A percentile compares a stretch with the other conserved stretches of the same genome.
Conservation (phyloP, 352 stramenopile genomes). For the Pythium utonaiense region DNA sequence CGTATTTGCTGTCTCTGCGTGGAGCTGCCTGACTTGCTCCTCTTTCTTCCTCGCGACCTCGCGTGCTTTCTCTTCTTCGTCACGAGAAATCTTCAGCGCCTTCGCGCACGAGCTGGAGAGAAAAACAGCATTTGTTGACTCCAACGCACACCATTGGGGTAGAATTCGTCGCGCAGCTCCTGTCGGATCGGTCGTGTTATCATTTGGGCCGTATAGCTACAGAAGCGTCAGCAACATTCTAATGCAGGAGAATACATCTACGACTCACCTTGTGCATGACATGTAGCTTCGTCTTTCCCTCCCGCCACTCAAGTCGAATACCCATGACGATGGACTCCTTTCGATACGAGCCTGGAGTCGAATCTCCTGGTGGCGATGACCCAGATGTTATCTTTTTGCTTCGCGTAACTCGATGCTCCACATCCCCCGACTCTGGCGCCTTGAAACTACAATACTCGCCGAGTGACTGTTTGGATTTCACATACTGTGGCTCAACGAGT, state of each 20-base stretch:
- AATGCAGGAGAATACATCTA: too few species aligned
- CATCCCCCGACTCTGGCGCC: slow-evolving; percentile 3
- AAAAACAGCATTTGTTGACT: slow-evolving; percentile 49
- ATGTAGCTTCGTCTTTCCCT: slow-evolving; percentile 58
- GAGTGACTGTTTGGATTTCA: slow-evolving; percentile 32
- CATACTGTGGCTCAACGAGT: slow-evolving; percentile 39
- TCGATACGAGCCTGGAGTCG: slow-evolving; percentile 11
- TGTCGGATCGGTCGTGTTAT: not conserved
- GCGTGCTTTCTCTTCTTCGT: slow-evolving; percentile 35
- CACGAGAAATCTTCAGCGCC: slow-evolving; percentile 27
- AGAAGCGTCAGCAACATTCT: not conserved
- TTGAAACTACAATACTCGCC: slow-evolving; percentile 70
- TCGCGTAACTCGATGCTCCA: not conserved
- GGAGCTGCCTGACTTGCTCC: slow-evolving; percentile 35
- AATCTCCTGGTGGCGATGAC: not conserved
- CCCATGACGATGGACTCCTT: slow-evolving; percentile 45
- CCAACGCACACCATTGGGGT: slow-evolving; percentile 35
- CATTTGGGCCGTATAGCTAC: slow-evolving; percentile 13
- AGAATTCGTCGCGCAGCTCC: not conserved
- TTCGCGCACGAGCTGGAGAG: slow-evolving; percentile 41
- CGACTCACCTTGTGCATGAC: slow-evolving; percentile 57
- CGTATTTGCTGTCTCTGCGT: slow-evolving; percentile 41
- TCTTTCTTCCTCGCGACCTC: slow-evolving; percentile 32
- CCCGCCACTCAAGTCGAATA: slow-evolving; percentile 65
- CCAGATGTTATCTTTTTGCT: not conserved